These are phyloP conservation scores for Pythium brassicae DNA, from an alignment of 352 stramenopile species.

Conservation along the genomic window DNA sequence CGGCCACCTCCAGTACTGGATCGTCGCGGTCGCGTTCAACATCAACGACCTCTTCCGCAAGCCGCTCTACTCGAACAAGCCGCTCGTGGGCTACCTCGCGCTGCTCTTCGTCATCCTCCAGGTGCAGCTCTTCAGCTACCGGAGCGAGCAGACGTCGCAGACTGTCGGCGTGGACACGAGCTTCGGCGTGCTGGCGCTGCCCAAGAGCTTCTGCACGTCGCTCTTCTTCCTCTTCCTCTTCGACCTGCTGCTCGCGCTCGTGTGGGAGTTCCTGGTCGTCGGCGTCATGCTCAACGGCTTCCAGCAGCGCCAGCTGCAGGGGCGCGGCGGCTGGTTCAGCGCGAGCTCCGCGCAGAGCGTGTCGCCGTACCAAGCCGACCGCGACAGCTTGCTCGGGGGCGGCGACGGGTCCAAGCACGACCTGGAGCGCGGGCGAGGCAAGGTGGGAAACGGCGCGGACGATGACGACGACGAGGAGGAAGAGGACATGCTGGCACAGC, in stretches of 20 bases:
- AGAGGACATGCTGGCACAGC: constrained; percentile 32
- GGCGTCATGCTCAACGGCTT: constrained; percentile 46
- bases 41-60: constrained; percentile 55
- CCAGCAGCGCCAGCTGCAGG: constrained; percentile 30
- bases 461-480: constrained; percentile 40
- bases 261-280: constrained; percentile 62
- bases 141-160: constrained; percentile 39
- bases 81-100: constrained; percentile 46
- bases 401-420: constrained; percentile 4
- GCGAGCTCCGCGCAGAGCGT: constrained; percentile 24
- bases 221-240: constrained; percentile 73
- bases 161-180: constrained; percentile 56
- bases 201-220: constrained; percentile 45
- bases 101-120: constrained; percentile 49
- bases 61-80: constrained; percentile 48
- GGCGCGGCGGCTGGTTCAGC: constrained; percentile 10
- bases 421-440: constrained; percentile 5
- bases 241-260: constrained; percentile 41
- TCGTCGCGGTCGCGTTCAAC: constrained; percentile 68
- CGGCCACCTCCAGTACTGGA: constrained; percentile 74
- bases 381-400: constrained; percentile 36
- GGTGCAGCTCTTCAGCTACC: constrained; percentile 65
- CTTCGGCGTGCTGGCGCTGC: constrained; percentile 47
- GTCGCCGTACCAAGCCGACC: constrained; percentile 42
- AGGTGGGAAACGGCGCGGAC: constrained; percentile 18